Evolutionary conservation across 345 rosid species (phyloP), one percentile per base, ranked within the genome.

Genomic region (Pistacia atlantica): DNA sequence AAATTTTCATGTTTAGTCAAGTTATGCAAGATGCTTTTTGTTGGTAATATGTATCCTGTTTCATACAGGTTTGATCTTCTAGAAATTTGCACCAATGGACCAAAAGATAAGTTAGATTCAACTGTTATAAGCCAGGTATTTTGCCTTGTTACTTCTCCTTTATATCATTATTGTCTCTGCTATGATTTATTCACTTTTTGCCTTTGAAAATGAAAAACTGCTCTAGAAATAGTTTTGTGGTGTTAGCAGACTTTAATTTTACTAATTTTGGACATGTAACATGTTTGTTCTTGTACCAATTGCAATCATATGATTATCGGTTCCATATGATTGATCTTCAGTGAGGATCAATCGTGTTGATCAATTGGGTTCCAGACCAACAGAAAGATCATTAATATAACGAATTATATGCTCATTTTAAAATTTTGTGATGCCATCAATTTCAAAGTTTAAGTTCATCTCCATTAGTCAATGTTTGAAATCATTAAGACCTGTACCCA

Each of bases 111-210:
- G 84, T 89, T 97, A 33, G 94, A 94, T 87, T 91, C 98, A 1
- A 97, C 99, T 2, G 91, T 97, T 71, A 86, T 97, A 78, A 91
- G 99, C 87, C 99, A 94, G 99, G 99, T 92, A 79, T 60, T 35
- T 62, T 75, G 63, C 49, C 1, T 65, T 71, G 67, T 58, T 28
- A 67, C 57, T 71, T 17, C 62, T 28, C 64, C 57, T 71, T 17
- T 64, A 16, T 22, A 17, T 59, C 11, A 61, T 69, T 69, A 58
- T 68, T 63, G 61, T 75, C 56, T 59, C 35, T 51, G 63, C 31
- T 72, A 35, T 45, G 67, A 35, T 61, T 61, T 46, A 13, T 72
- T 12, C 62, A 5, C 3, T 14, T 33, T 64, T 2, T 46, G 6
- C 11, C 52, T n/a, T 28, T 66, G 2, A 4, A 59, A 35, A 62